Conservation (phyloP, 805 yeast species). For the Myxozyma lipomycoides region DNA sequence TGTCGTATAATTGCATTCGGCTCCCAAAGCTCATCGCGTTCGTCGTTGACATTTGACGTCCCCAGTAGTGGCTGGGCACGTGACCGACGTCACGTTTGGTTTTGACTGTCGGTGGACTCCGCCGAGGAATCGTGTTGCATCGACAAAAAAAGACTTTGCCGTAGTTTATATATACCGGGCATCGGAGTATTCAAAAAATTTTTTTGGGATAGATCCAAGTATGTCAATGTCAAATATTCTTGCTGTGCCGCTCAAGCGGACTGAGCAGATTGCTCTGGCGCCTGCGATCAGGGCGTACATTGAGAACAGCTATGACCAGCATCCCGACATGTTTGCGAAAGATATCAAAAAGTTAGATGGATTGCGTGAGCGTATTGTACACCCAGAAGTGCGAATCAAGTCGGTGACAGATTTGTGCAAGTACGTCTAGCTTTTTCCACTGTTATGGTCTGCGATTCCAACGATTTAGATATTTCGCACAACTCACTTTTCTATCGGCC, state of each 20-base stretch:
- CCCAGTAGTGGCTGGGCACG: too few relatives aligned
- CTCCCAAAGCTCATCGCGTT: too few relatives aligned
- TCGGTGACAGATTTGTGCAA: conserved; percentile 31
- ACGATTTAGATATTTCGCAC: conserved; percentile 47
- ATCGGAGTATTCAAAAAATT: too few relatives aligned
- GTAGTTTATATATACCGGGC: too few relatives aligned
- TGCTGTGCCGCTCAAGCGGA: conserved; percentile 41
- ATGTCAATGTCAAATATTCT: conserved; percentile 38
- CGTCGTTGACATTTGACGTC: too few relatives aligned
- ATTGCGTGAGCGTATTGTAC: conserved; percentile 44
- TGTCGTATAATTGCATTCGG: too few relatives aligned
- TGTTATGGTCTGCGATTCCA: too few relatives aligned
- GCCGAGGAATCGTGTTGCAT: too few relatives aligned
- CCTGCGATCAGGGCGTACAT: conserved; percentile 39
- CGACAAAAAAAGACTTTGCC: too few relatives aligned
- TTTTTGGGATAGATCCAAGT: too few relatives aligned
- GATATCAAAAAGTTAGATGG: conserved; percentile 42
- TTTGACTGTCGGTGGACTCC: too few relatives aligned
- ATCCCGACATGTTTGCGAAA: conserved; percentile 34
- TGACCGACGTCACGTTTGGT: too few relatives aligned
- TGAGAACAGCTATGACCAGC: conserved; percentile 41
- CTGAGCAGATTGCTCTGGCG: conserved; percentile 39
- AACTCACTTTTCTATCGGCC: conserved; percentile 43
- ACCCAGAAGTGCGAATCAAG: conserved; percentile 39
- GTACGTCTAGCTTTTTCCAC: conserved; percentile 10